Conservation (phyloP, 805 yeast species). For the Saccharomyces mikatae region DNA sequence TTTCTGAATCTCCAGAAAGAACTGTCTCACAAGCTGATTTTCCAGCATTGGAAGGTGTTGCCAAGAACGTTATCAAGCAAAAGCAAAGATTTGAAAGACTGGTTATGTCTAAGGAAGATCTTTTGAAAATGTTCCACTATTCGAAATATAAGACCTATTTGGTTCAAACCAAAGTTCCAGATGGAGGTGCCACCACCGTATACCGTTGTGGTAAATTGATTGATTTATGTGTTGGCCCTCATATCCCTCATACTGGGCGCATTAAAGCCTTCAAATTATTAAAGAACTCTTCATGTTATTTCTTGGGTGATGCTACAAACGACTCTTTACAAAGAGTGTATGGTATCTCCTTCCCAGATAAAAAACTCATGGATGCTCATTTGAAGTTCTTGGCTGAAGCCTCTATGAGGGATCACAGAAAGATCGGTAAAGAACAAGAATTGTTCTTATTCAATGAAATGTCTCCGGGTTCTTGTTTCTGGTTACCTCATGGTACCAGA, state of each 20-base stretch:
- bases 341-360: slow-evolving; percentile 98
- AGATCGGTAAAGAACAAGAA: slow-evolving; percentile 93
- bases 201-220: slow-evolving; percentile 96
- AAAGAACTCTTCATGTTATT: slow-evolving; percentile 94
- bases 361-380: slow-evolving; percentile 90
- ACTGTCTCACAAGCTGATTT: slow-evolving; percentile 79
- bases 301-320: slow-evolving; percentile 84
- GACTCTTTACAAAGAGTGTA: slow-evolving; percentile 95
- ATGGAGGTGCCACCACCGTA: slow-evolving; percentile 91
- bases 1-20: slow-evolving; percentile 59
- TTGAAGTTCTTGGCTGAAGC: slow-evolving; percentile 93
- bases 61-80: slow-evolving; percentile 85
- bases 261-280: slow-evolving; percentile 89
- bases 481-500: slow-evolving; percentile 99
- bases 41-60: slow-evolving; percentile 72
- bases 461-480: slow-evolving; percentile 97
- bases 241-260: slow-evolving; percentile 93
- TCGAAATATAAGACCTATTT: slow-evolving; percentile 91
- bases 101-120: slow-evolving; percentile 83
- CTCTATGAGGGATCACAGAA: slow-evolving; percentile 90
- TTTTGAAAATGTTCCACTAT: slow-evolving; percentile 87
- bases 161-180: slow-evolving; percentile 84
- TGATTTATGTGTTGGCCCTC: slow-evolving; percentile 96
- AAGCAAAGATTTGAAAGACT: slow-evolving; percentile 93
- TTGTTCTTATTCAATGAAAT: slow-evolving; percentile 89